Evolutionary conservation across 306 rosid genomes (phyloP).

Genomic region (Cicer chorassanicum): DNA sequence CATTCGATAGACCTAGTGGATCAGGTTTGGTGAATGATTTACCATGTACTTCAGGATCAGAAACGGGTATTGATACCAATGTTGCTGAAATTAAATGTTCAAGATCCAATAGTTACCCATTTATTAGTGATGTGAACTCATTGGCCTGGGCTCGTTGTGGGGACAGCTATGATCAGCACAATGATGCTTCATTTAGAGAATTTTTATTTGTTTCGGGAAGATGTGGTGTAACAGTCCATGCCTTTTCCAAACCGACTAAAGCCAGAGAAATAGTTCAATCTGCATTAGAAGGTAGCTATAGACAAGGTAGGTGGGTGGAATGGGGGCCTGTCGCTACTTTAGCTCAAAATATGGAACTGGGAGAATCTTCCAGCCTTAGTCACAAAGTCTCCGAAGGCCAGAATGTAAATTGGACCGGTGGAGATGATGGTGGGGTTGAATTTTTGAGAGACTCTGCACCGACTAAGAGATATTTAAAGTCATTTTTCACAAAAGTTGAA

Average conservation of each 20-base stretch:
- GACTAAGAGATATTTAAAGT: slow-evolving; percentile 67
- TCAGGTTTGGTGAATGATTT: slow-evolving; percentile 53
- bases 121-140: slow-evolving; percentile 77
- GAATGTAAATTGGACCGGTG: slow-evolving; percentile 45
- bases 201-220: slow-evolving; percentile 80
- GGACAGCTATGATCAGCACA: slow-evolving; percentile 69
- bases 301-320: slow-evolving; percentile 83
- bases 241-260: slow-evolving; percentile 58
- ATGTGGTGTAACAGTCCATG: slow-evolving; percentile 82
- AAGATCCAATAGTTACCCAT: slow-evolving; percentile 53
- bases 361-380: slow-evolving; percentile 50
- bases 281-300: slow-evolving; percentile 53
- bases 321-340: slow-evolving; percentile 70
- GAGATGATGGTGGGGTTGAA: slow-evolving; percentile 52
- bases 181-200: slow-evolving; percentile 71
- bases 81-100: slow-evolving; percentile 52
- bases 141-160: slow-evolving; percentile 82
- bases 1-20: slow-evolving; percentile 43
- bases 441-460: slow-evolving; percentile 42
- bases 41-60: slow-evolving; percentile 60
- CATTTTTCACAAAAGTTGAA: slow-evolving; percentile 71
- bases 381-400: slow-evolving; percentile 46
- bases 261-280: slow-evolving; percentile 42
- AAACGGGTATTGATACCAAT: slow-evolving; percentile 45
- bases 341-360: slow-evolving; percentile 48